phyloP scores from a whole-genome alignment of 495 filamentous ascomycete species.

The Penicillium robsamsonii region DNA sequence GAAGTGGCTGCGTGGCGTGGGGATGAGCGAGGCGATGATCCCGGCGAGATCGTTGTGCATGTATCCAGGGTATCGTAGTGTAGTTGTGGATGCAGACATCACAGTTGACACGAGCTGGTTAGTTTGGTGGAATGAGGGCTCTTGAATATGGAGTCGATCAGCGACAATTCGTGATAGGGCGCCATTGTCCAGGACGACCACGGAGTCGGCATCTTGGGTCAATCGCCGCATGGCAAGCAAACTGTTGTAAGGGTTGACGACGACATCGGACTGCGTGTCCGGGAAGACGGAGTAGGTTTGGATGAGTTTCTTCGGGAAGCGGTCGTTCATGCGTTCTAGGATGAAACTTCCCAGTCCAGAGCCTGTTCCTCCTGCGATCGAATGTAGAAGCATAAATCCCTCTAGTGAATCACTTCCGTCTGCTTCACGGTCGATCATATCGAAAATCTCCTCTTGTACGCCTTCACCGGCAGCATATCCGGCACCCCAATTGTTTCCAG shows the following conservation, averaged over 20 bases:
- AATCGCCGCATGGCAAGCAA: slow-evolving; percentile 85
- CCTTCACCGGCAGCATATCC: slow-evolving; percentile 89
- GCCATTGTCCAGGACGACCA: slow-evolving; percentile 95
- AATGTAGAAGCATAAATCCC: slow-evolving; percentile 98
- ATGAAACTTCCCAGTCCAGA: slow-evolving; percentile 93
- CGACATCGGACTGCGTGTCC: slow-evolving; percentile 85
- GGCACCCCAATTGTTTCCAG: slow-evolving; percentile 97
- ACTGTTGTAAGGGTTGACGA: slow-evolving; percentile 98
- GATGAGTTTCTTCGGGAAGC: slow-evolving; percentile 97
- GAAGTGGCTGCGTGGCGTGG: slow-evolving; percentile 95
- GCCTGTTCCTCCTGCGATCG: slow-evolving; percentile 94
- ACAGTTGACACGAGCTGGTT: slow-evolving; percentile 97
- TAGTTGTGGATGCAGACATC: slow-evolving; percentile 97
- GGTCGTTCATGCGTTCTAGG: slow-evolving; percentile 93
- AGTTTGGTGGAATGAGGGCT: slow-evolving; percentile 93
- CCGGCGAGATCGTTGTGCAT: slow-evolving; percentile 99
- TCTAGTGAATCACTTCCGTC: slow-evolving; percentile 97
- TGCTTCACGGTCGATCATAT: slow-evolving; percentile 98
- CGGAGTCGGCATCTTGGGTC: slow-evolving; percentile 94
- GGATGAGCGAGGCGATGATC: slow-evolving; percentile 93
- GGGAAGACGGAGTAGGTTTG: slow-evolving; percentile 99
- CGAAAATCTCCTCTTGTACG: slow-evolving; percentile 95
- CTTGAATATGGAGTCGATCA: slow-evolving; percentile 87
- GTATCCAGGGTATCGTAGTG: slow-evolving; percentile 93
- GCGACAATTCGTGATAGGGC: slow-evolving; percentile 91